Evolutionary conservation across 176 grass and related monocot genomes (phyloP).

Genomic region (Otatea glauca): DNA sequence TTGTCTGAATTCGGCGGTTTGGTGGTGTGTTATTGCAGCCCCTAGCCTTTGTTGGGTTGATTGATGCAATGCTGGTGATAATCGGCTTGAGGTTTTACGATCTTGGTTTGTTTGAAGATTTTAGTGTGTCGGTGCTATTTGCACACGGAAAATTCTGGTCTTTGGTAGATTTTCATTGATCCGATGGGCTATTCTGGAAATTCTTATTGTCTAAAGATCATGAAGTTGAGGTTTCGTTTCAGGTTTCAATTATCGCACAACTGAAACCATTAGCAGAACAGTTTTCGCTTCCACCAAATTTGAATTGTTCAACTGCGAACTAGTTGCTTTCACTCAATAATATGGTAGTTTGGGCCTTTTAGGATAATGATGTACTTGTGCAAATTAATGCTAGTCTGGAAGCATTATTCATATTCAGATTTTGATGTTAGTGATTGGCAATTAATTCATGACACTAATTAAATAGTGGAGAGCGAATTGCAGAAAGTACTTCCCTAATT

Average conservation of each 20-base stretch:
- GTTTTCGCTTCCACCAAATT: background rate
- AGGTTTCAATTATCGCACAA: background rate
- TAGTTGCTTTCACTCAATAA: slow-evolving; percentile 1
- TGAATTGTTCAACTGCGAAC: background rate
- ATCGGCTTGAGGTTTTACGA: background rate
- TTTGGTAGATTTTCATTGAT: background rate
- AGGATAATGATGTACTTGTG: background rate
- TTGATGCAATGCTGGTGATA: slow-evolving; percentile 13
- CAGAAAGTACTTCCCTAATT: background rate
- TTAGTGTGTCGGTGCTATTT: background rate
- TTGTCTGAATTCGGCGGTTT: background rate
- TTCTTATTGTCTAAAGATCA: background rate
- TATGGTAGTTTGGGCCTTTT: background rate
- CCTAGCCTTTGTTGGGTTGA: background rate
- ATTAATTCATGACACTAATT: background rate
- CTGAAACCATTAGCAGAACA: background rate
- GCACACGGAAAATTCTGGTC: background rate
- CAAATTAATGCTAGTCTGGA: background rate
- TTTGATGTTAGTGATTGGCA: background rate
- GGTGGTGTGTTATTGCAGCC: background rate
- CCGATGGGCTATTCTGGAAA: background rate
- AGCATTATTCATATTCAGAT: background rate
- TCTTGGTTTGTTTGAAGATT: background rate
- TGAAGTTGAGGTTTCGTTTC: background rate
- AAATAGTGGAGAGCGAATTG: background rate